Base-by-base conservation (phyloP, 768 basidiomycete genomes). In the Ramaria sp. region DNA sequence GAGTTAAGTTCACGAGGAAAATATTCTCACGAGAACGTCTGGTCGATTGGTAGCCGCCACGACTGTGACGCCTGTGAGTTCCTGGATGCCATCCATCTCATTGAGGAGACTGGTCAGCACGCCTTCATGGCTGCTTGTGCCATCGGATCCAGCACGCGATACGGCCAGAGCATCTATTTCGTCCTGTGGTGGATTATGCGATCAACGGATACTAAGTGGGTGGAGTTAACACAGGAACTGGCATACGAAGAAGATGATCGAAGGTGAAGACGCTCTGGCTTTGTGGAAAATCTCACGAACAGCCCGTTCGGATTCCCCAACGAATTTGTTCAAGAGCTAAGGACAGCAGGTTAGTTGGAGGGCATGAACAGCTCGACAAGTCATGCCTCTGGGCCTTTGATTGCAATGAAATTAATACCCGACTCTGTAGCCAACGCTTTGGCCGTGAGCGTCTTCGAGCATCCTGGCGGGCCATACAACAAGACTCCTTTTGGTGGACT, bases 21-120 rank as follows among this genome's bases (percentile, higher is more conserved):
- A 53, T 58, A 42, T 46, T 76, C 89, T 67, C 59, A 88, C 87
- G 43, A 96, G 83, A n/a, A 83, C 82, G 59, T 96, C 93, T 7
- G 96, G 96, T 57, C 94, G 73, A 67, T 99, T 98, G 12, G 96
- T 99, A 0, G 96, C 96, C 1, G 92, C 96, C 10, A 99, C 81
- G 34, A 97, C 81, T 0, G 91, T 94, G n/a, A 99, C 96, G 0
- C 94, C 93, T 17, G 87, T 75, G 19, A 98, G 75, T 70, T 95
- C 92, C 69, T 97, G 91, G 0, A 98, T 88, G 19, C 96, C 96
- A 65, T 98, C 96, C 92, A 98, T 98, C 67, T 99, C 96, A 66
- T 95, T 98, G 56, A 99, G 68, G 12, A 99, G 75, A 59, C 84
- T 95, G 1, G 94, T 94, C 7, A 99, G 76, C 12, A 97, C 91